These are phyloP conservation scores for Ailanthus altissimus DNA, from an alignment of 345 rosid species.

Conservation along the genomic window DNA sequence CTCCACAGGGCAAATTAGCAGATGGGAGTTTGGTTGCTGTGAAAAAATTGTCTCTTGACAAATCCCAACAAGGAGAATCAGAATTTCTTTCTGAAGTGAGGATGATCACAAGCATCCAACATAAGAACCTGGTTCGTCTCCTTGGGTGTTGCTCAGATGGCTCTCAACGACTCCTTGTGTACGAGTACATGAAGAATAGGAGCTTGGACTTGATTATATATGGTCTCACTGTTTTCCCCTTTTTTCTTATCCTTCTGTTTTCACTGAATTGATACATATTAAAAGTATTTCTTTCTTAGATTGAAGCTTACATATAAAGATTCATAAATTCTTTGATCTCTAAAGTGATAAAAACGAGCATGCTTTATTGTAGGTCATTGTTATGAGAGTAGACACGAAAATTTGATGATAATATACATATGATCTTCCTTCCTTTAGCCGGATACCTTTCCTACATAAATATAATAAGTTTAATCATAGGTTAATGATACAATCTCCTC, in stretches of 20 bases:
- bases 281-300: not conserved
- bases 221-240: constrained; percentile 31
- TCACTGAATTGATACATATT: not conserved
- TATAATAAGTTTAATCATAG: no score
- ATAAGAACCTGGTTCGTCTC: constrained; percentile 68
- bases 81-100: constrained; percentile 70
- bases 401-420: no score
- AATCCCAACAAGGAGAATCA: constrained; percentile 68
- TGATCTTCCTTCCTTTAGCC: no score
- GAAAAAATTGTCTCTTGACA: constrained; percentile 47
- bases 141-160: constrained; percentile 70
- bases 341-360: not conserved
- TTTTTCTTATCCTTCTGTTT: not conserved
- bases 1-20: constrained; percentile 50
- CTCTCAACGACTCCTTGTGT: constrained; percentile 58
- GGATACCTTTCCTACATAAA: no score
- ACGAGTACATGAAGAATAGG: constrained; percentile 64
- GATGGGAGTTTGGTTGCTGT: constrained; percentile 60
- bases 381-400: no score
- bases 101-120: constrained; percentile 78
- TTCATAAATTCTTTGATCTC: no score
- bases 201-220: constrained; percentile 65
- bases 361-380: no score
- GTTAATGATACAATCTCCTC: no score
- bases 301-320: not conserved